phyloP scores from a whole-genome alignment of 768 basidiomycete genomes.

The Mycena floridula region DNA sequence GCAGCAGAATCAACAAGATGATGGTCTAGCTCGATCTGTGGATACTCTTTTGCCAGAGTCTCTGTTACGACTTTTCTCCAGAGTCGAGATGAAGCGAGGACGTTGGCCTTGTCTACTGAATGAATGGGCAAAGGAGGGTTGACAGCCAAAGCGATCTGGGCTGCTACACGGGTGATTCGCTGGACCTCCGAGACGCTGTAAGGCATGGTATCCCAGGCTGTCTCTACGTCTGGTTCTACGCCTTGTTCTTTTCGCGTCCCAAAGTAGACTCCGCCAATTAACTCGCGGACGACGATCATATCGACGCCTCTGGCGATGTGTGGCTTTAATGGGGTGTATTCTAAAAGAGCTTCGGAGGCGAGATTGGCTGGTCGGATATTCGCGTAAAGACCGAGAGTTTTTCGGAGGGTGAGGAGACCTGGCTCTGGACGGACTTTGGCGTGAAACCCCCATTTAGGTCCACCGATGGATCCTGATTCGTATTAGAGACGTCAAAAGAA shows the following conservation, averaged over 20 bases:
- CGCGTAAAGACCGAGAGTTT: slow-evolving; percentile 91
- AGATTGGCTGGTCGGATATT: slow-evolving; percentile 98
- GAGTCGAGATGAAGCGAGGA: slow-evolving; percentile 87
- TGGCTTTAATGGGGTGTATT: slow-evolving; percentile 84
- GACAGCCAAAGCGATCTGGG: slow-evolving; percentile 78
- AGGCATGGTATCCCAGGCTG: slow-evolving; percentile 89
- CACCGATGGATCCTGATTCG: slow-evolving; percentile 85
- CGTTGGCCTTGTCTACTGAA: slow-evolving; percentile 98
- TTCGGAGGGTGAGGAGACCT: slow-evolving; percentile 84
- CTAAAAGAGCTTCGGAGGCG: slow-evolving; percentile 83
- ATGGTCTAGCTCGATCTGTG: slow-evolving; percentile 83
- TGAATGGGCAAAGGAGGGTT: slow-evolving; percentile 86
- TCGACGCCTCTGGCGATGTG: slow-evolving; percentile 78
- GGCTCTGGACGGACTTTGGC: slow-evolving; percentile 87
- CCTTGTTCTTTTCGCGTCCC: slow-evolving; percentile 87
- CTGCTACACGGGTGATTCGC: slow-evolving; percentile 93
- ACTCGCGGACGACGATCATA: slow-evolving; percentile 92
- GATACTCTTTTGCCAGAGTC: slow-evolving; percentile 78
- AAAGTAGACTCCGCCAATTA: slow-evolving; percentile 96
- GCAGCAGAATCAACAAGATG: slow-evolving; percentile 93
- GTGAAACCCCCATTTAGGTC: slow-evolving; percentile 97
- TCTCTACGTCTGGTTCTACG: slow-evolving; percentile 52
- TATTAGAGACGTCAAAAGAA: slow-evolving; percentile 4
- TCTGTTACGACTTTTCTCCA: slow-evolving; percentile 94
- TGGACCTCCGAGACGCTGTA: slow-evolving; percentile 91